A percentile compares a stretch with the other conserved stretches of the same genome.
Conservation (phyloP, 768 basidiomycete genomes). For the Cantharellus anzutake region DNA sequence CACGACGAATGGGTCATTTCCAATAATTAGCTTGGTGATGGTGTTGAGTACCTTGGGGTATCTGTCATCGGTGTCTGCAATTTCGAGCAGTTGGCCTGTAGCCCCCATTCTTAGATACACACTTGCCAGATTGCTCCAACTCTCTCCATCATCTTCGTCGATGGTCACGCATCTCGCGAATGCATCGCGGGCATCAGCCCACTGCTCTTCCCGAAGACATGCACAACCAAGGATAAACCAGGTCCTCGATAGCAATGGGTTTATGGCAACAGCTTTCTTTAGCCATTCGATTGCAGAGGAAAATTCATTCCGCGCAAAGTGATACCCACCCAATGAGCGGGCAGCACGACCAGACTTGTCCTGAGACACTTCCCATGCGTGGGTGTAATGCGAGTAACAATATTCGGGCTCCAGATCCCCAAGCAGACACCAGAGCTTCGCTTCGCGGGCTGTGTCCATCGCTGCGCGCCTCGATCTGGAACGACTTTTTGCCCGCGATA, state of each 20-base stretch:
- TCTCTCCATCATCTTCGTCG: constrained; percentile 93
- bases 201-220: constrained; percentile 59
- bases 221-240: constrained; percentile 98
- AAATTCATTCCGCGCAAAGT: constrained; percentile 54
- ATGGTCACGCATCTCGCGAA: constrained; percentile 76
- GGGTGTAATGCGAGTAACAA: constrained; percentile 55
- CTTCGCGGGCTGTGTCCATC: constrained; percentile 52
- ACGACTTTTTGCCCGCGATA: constrained; percentile 34
- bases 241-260: constrained; percentile 67
- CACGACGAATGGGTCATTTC: too few species aligned
- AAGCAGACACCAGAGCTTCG: constrained; percentile 87
- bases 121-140: constrained; percentile 94
- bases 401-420: constrained; percentile 73
- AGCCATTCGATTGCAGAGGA: constrained; percentile 44
- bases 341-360: constrained; percentile 76
- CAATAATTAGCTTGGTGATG: too few species aligned
- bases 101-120: constrained; percentile 74
- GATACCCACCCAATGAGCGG: constrained; percentile 73
- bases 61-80: constrained; percentile 7
- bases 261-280: constrained; percentile 61
- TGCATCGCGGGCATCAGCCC: constrained; percentile 66
- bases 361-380: constrained; percentile 67
- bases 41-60: too few species aligned
- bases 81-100: constrained; percentile 11
- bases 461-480: constrained; percentile 21